Percentiles rank a stretch among this genome's conserved stretches.
phyloP scores from a whole-genome alignment of 129 eudicot species.

The Artemisia argyi region DNA sequence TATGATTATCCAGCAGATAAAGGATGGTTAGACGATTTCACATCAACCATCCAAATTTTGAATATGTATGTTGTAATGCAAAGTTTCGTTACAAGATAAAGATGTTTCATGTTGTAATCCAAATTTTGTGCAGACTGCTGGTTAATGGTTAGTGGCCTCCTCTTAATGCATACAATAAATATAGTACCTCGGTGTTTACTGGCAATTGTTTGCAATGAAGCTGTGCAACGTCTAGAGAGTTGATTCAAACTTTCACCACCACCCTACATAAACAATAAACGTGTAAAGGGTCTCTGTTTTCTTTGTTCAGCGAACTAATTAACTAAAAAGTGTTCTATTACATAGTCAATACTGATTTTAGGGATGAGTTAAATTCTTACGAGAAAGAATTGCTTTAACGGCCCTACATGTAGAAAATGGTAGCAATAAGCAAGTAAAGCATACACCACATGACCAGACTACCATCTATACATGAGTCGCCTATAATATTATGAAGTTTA shows the following conservation, averaged over 20 bases:
- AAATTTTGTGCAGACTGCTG: neutral
- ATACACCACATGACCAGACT: neutral
- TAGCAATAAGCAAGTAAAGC: neutral
- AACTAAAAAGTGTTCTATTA: neutral
- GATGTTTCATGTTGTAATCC: too few species aligned
- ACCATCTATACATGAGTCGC: too few species aligned
- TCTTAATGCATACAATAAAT: neutral
- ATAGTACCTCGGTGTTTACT: constrained; percentile 71
- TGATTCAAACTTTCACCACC: constrained; percentile 92
- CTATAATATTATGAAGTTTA: neutral
- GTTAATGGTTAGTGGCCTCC: neutral
- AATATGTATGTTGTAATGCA: neutral
- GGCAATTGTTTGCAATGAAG: constrained; percentile 65
- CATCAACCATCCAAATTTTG: neutral
- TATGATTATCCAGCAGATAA: neutral
- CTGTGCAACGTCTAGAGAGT: constrained; percentile 74
- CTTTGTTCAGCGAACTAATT: neutral
- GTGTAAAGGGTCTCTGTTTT: neutral
- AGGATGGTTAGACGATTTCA: neutral
- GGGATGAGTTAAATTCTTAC: neutral
- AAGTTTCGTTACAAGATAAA: too few species aligned
- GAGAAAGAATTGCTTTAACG: neutral
- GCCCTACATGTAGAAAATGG: neutral
- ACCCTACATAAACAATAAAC: constrained; percentile 51
- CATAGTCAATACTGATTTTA: neutral